Conservation (phyloP, 805 yeast genomes). For the Priceomyces castillae region DNA sequence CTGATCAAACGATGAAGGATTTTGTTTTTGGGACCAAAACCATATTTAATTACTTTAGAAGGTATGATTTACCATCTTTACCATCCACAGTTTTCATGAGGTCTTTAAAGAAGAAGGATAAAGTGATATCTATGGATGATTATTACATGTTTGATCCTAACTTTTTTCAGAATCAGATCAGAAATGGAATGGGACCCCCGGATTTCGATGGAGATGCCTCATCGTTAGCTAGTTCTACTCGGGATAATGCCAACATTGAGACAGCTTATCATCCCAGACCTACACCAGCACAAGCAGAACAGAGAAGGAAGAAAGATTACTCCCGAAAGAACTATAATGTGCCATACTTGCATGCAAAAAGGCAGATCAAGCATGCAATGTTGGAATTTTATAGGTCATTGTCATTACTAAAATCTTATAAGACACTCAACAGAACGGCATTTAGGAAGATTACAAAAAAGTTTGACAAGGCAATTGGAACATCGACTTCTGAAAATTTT, state of each 20-base stretch:
- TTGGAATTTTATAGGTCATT: conserved; percentile 72
- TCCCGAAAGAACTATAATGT: conserved; percentile 37
- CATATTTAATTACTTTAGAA: conserved; percentile 21
- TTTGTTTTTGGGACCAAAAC: conserved; percentile 28
- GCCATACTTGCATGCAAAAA: conserved; percentile 62
- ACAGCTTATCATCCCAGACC: conserved; percentile 5
- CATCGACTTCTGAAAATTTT: conserved; percentile 44
- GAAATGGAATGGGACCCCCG: conserved; percentile 28
- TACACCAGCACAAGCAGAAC: conserved; percentile 19
- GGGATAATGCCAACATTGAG: conserved; percentile 7
- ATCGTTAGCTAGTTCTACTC: conserved; percentile 11
- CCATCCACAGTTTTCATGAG: conserved; percentile 35
- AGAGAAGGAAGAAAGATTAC: conserved; percentile 48
- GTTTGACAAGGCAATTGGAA: conserved; percentile 70
- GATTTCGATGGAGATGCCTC: conserved; percentile 10
- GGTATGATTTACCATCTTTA: conserved; percentile 40
- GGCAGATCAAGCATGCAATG: conserved; percentile 66
- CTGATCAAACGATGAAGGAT: conserved; percentile 24
- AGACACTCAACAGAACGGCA: conserved; percentile 80
- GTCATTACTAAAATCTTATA: conserved; percentile 66
- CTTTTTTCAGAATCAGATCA: conserved; percentile 35
- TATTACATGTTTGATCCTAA: conserved; percentile 26
- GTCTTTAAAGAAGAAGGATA: conserved; percentile 10
- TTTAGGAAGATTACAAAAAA: conserved; percentile 87
- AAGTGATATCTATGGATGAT: conserved; percentile 12